A percentile compares a stretch with the other conserved stretches of the same genome.
Conservation (phyloP, 2,329 filamentous ascomycete genomes). For the Curvularia spicifera region DNA sequence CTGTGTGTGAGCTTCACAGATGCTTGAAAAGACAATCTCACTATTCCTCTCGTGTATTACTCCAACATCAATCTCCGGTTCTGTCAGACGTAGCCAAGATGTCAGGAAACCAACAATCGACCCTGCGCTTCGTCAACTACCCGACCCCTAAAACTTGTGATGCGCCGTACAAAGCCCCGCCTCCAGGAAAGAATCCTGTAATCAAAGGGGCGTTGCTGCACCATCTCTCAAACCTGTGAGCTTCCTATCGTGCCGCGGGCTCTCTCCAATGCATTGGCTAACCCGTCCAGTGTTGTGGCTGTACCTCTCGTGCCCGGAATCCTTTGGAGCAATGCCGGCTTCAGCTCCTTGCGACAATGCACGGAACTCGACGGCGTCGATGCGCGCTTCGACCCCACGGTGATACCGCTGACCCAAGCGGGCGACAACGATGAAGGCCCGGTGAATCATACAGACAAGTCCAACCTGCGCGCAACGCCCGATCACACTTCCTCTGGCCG, state of each 20-base stretch:
- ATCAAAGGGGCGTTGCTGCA: constrained; percentile 70
- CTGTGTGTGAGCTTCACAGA: neutral
- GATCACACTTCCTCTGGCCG: constrained; percentile 27
- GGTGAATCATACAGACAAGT: constrained; percentile 28
- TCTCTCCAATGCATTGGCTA: constrained; percentile 11
- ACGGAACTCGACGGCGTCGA: constrained; percentile 61
- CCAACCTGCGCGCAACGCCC: constrained; percentile 30
- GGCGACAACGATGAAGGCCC: constrained; percentile 20
- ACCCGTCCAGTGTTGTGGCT: constrained; percentile 61
- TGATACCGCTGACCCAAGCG: constrained; percentile 54
- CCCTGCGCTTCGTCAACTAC: constrained; percentile 44
- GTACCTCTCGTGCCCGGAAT: constrained; percentile 66
- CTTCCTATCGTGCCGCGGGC: constrained; percentile 6
- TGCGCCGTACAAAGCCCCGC: constrained; percentile 44
- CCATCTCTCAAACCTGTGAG: constrained; percentile 67
- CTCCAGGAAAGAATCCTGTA: constrained; percentile 67
- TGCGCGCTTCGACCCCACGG: constrained; percentile 64
- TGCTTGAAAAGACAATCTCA: neutral
- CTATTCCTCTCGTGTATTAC: neutral
- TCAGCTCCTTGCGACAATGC: constrained; percentile 63
- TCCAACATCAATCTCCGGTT: neutral
- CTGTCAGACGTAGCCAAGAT: constrained; percentile 25
- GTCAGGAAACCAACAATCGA: constrained; percentile 24
- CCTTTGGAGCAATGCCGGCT: constrained; percentile 76
- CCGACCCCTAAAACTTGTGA: constrained; percentile 42